Conservation (phyloP, 352 stramenopile genomes). For the Phytopythium ostracodes region DNA sequence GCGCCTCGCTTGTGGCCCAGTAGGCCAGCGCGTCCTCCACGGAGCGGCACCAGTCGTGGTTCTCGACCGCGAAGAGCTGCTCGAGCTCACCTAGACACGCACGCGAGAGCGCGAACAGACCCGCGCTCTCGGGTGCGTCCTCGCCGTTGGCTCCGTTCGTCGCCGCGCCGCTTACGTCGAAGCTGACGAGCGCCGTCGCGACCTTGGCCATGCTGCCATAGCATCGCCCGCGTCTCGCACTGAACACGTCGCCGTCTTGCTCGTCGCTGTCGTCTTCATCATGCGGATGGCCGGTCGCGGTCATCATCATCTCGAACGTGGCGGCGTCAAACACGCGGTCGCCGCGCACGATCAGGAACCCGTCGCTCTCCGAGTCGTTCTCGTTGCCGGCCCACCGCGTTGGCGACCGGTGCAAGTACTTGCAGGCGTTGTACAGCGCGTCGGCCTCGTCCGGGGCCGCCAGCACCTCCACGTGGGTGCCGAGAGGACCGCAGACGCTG, state of each 20-base stretch:
- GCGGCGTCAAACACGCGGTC: slow-evolving; percentile 18
- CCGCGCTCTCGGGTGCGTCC: slow-evolving; percentile 6
- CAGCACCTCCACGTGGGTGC: slow-evolving; percentile 12
- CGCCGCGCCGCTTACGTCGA: slow-evolving; percentile 11
- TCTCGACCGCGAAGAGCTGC: slow-evolving; percentile 7
- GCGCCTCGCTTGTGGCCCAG: not conserved
- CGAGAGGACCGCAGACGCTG: slow-evolving; percentile 5
- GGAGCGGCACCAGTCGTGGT: slow-evolving; percentile 1
- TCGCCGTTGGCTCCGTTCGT: not conserved
- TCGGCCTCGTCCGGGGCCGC: not conserved
- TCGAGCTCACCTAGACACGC: slow-evolving; percentile 8
- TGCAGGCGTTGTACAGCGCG: slow-evolving; percentile 2
- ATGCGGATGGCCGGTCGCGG: not conserved
- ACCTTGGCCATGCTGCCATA: not conserved
- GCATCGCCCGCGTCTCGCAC: not conserved
- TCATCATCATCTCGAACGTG: slow-evolving; percentile 24
- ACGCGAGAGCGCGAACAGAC: slow-evolving; percentile 15
- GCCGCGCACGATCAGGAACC: slow-evolving; percentile 14
- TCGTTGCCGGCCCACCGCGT: not conserved
- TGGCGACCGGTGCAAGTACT: slow-evolving; percentile 2
- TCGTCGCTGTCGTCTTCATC: not conserved
- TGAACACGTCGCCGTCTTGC: not conserved
- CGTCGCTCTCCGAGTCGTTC: slow-evolving; percentile 7
- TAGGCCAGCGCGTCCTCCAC: slow-evolving; percentile 2
- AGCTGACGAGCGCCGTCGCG: slow-evolving; percentile 16